Base-by-base conservation (phyloP, 176 grass and related monocot species). In the Leersia perrieri region DNA sequence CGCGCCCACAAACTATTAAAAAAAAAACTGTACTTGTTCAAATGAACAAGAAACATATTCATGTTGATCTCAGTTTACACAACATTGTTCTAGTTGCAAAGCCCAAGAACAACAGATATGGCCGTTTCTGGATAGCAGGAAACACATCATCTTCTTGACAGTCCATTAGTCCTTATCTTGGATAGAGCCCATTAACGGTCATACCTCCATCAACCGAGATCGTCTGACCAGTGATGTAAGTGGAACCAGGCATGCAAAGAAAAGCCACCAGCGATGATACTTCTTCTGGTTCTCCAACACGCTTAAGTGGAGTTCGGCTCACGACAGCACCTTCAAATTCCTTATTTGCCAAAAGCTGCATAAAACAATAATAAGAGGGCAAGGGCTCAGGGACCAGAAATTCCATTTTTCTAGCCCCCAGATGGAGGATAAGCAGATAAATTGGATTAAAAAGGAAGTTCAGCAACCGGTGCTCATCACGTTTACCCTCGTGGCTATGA, bases 281-380 rank as follows among this genome's bases (percentile, higher is more conserved):
- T 87, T 98, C 92, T 73, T 83, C 90, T 20, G 95, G 92, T 70
- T 94, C 92, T 77, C 95, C 95, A 5, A 98, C 81, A 66, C 95
- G 86, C 30, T 71, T 71, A 68, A 94, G 78, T 0, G 95, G 95
- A 20, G 95, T 98, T 62, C 90, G 70, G 27, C 68, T 49, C 22
- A 89, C 60, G 32, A 93, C 11, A 47, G 28, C 85, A 22, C 81
- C 66, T 81, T 78, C 26, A 1, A 94, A 88, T 18, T 74, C 84
- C 71, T 94, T 83, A 51, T 94, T 57, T 26, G 80, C 60, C 57
- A 94, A 76, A 18, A 94, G 12, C 94, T 94, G 77, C 20, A 75
- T 18, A 40, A 53, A 32, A 5, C 7, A 5, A 68, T 11, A 5
- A n/a, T 11, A 5, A n/a, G 36, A 47, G 22, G 30, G 7, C 8